Base-by-base conservation (phyloP, 2,329 filamentous ascomycete species). In the Diaporthe sp. region DNA sequence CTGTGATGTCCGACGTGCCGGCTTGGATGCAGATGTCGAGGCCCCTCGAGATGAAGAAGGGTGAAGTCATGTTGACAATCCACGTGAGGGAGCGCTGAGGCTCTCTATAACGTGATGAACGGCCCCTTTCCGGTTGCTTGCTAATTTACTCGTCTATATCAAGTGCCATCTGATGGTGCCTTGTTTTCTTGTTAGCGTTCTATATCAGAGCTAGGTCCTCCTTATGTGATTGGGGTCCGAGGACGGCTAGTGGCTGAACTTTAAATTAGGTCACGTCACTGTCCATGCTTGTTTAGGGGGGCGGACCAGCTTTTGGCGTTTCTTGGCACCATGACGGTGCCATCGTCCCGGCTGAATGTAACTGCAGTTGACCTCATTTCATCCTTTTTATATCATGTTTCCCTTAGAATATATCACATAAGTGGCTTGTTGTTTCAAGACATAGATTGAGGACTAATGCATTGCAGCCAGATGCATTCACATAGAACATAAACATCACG, bases 181-280 rank as follows among this genome's bases (percentile, higher is more conserved):
- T 50, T 67, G 64, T 52, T 67, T 67, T 52, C 45, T 67, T n/a
- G 45, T 35, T 67, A 67, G 64, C 64, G 64, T 30, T 19, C 45
- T 67, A 67, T 67, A 52, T 35, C 19, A 35, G 61, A 67, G 45
- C 64, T 52, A 22, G 64, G 64, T 25, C 61, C 61, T 10, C 30
- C 28, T 52, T 67, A 67, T 10, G 64, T 52, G 64, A 28, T n/a
- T 22, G 30, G 30, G 64, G 15, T 13, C 33, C 45, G 22, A 28
- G 64, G 45, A 38, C 45, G 10, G 61, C 45, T 12, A 67, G 30
- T 52, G 45, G 64, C 64, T 40, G 30, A 19, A 67, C 45, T 52
- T 67, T 52, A 67, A 67, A 67, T 67, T 67, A 67, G 64, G 64
- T 67, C 64, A 67, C 64, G 64, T 67, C 64, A 67, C 64, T 38